Percentiles rank a stretch among this genome's conserved stretches.
Conservation (phyloP, 768 basidiomycete species). For the Boletus tomentosulus region DNA sequence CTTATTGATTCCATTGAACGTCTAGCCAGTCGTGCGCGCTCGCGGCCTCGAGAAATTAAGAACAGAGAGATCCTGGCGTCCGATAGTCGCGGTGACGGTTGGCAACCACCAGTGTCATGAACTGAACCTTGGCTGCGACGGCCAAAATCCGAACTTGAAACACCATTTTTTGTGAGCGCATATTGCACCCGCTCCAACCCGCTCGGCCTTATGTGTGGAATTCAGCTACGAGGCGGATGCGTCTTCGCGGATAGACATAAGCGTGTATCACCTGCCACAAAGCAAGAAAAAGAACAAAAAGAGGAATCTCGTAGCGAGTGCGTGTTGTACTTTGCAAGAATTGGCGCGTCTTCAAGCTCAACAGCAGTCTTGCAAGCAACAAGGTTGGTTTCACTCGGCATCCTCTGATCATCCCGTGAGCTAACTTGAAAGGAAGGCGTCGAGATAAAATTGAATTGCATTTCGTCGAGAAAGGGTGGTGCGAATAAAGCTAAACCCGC, state of each 20-base stretch:
- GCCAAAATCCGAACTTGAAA: conserved; percentile 66
- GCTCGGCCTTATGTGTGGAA: not conserved
- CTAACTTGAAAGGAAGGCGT: conserved; percentile 30
- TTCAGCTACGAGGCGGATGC: conserved; percentile 38
- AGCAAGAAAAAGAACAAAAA: conserved; percentile 63
- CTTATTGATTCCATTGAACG: not conserved
- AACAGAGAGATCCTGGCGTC: conserved; percentile 62
- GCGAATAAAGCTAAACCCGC: conserved; percentile 8
- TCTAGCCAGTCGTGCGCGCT: conserved; percentile 34
- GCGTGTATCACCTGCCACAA: conserved; percentile 53
- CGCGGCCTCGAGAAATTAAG: conserved; percentile 42
- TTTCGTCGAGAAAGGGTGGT: conserved; percentile 15
- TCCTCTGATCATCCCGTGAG: not conserved
- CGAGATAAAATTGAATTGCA: conserved; percentile 41
- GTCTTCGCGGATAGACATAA: conserved; percentile 46
- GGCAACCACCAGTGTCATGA: conserved; percentile 53
- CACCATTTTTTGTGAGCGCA: conserved; percentile 50
- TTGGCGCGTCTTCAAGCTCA: conserved; percentile 46
- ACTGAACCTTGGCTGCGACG: conserved; percentile 58
- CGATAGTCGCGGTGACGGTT: conserved; percentile 56
- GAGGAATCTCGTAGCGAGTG: conserved; percentile 50
- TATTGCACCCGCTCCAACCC: not conserved
- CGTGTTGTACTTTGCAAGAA: conserved; percentile 49
- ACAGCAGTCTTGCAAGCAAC: conserved; percentile 29
- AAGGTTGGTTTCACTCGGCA: conserved; percentile 35